These are phyloP conservation scores for Chalciporus sp. DNA, from an alignment of 1,284 basidiomycete genomes.

Conservation along the genomic window DNA sequence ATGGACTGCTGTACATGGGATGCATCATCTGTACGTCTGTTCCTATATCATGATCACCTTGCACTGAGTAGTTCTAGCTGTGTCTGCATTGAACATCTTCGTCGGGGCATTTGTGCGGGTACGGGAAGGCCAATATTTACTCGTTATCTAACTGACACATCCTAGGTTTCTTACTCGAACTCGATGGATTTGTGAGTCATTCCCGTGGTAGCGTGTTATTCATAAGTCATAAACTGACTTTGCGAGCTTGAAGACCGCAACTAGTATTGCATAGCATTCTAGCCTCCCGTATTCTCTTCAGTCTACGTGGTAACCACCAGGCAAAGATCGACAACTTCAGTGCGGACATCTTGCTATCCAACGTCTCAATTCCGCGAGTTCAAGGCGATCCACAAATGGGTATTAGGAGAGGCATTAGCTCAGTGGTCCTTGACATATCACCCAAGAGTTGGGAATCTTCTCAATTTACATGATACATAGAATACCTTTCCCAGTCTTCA, in stretches of 20 bases:
- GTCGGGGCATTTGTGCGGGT: neutral
- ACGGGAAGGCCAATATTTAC: neutral
- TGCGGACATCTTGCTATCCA: no score
- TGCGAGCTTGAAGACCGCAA: no score
- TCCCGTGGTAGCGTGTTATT: neutral
- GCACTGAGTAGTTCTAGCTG: neutral
- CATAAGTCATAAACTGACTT: neutral
- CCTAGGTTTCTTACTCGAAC: neutral
- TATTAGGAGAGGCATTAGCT: no score
- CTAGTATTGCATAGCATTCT: neutral
- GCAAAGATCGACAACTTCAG: no score
- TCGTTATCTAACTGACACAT: neutral
- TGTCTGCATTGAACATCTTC: neutral
- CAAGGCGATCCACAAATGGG: no score
- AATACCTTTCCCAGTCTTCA: no score
- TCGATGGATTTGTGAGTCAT: neutral
- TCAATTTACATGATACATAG: no score
- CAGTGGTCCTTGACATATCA: no score
- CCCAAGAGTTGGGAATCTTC: no score
- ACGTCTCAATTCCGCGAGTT: no score
- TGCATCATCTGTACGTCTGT: neutral
- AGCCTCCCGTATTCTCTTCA: neutral
- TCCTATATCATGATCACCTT: neutral
- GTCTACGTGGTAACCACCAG: no score
- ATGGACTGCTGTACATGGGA: conserved; percentile 2